Evolutionary conservation across 192 early-diverging fungal genomes (phyloP).

Genomic region (Coemansia sp.): DNA sequence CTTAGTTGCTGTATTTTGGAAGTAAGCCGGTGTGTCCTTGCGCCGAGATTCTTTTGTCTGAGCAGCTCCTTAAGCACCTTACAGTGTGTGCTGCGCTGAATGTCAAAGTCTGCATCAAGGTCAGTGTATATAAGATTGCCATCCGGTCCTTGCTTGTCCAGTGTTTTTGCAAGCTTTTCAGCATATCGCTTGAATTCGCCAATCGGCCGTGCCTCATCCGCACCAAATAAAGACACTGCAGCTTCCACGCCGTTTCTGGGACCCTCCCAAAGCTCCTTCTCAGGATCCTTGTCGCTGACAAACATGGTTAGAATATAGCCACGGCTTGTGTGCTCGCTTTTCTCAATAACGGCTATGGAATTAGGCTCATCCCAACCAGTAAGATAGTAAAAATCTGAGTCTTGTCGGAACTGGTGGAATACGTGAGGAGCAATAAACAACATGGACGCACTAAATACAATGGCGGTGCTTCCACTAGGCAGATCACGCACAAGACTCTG

Average conservation of each 20-base stretch:
- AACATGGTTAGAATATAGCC: conserved; percentile 86
- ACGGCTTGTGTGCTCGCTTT: conserved; percentile 27
- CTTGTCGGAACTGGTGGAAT: conserved; percentile 93
- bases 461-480: conserved; percentile 65
- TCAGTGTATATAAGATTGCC: conserved; percentile 27
- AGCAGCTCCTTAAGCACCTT: conserved; percentile 13
- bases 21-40: conserved; percentile 54
- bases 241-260: conserved; percentile 80
- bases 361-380: conserved; percentile 93
- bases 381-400: conserved; percentile 89
- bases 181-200: conserved; percentile 27
- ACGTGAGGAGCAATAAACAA: conserved; percentile 87
- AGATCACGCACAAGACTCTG: conserved; percentile 61
- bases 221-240: conserved; percentile 74
- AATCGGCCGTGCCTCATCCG: conserved; percentile 63
- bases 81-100: conserved; percentile 33
- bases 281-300: conserved; percentile 72
- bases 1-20: conserved; percentile 72
- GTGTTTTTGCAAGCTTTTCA: conserved; percentile 12
- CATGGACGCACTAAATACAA: conserved; percentile 74
- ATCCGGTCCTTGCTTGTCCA: conserved; percentile 8
- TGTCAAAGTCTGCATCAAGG: conserved; percentile 26
- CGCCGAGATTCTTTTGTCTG: conserved; percentile 22
- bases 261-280: conserved; percentile 91
- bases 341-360: conserved; percentile 69